These are phyloP conservation scores for Basipetospora chlamydospora DNA, from an alignment of 2,329 filamentous ascomycete species.

Conservation along the genomic window DNA sequence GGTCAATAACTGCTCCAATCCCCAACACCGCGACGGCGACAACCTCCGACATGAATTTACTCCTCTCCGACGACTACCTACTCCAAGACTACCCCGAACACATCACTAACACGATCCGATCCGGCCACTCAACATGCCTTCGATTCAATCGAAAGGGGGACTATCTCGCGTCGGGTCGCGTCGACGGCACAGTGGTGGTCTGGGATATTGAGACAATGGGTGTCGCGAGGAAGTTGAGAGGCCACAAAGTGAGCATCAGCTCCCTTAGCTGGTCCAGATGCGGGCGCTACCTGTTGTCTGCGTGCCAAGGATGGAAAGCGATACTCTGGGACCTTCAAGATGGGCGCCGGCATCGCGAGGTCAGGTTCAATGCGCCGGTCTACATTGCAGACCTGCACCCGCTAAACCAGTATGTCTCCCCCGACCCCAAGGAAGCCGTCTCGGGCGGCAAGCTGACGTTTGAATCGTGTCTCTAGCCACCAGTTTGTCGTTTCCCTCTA, in stretches of 20 bases:
- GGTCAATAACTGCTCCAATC: too few relatives aligned
- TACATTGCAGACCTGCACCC: slow-evolving; percentile 95
- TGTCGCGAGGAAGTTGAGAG: slow-evolving; percentile 82
- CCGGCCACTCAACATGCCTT: slow-evolving; percentile 48
- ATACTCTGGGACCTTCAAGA: slow-evolving; percentile 82
- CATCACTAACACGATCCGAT: slow-evolving; percentile 73
- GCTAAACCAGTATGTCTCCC: slow-evolving; percentile 55
- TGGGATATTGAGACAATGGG: slow-evolving; percentile 98
- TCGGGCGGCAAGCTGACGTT: too few relatives aligned
- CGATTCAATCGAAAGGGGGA: slow-evolving; percentile 93
- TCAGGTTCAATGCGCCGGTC: slow-evolving; percentile 82
- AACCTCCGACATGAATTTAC: slow-evolving; percentile 35
- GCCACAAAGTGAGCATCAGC: slow-evolving; percentile 86
- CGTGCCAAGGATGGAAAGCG: slow-evolving; percentile 91
- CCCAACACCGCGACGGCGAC: neutral
- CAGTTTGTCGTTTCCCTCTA: slow-evolving; percentile 85
- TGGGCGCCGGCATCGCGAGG: slow-evolving; percentile 58
- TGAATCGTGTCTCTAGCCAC: slow-evolving; percentile 33
- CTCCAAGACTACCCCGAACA: slow-evolving; percentile 79
- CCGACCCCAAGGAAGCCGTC: too few relatives aligned
- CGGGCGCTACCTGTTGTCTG: slow-evolving; percentile 80
- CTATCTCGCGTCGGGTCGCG: slow-evolving; percentile 83
- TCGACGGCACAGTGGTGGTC: slow-evolving; percentile 86
- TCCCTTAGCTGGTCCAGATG: slow-evolving; percentile 90
- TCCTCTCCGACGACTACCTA: slow-evolving; percentile 48